Evolutionary conservation across 2,329 filamentous ascomycete genomes (phyloP).

Genomic region (Fulvia fulva): DNA sequence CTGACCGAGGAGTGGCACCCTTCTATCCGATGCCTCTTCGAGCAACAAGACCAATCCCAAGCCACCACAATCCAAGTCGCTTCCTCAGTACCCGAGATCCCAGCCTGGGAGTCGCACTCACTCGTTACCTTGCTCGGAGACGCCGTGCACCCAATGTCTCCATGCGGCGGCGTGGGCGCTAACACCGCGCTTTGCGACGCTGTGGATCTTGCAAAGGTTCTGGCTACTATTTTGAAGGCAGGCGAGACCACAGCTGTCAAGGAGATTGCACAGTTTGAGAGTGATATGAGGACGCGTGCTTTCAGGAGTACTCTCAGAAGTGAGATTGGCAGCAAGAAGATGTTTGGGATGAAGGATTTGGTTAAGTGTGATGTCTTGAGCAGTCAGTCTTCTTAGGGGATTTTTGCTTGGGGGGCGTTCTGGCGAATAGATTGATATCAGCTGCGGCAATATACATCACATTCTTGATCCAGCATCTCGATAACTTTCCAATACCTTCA

Average conservation of each 20-base stretch:
- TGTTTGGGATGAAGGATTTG: no score
- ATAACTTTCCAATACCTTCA: no score
- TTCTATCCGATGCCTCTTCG: constrained; percentile 18
- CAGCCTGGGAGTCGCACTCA: constrained; percentile 31
- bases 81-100: constrained; percentile 33
- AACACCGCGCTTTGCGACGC: constrained; percentile 45
- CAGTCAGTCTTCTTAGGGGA: no score
- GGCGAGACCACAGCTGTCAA: constrained; percentile 25
- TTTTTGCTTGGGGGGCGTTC: no score
- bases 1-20: constrained; percentile 23
- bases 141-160: constrained; percentile 46
- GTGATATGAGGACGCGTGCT: constrained; percentile 36
- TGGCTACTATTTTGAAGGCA: constrained; percentile 32
- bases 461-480: no score
- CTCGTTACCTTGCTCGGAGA: constrained; percentile 44
- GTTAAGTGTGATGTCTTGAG: no score
- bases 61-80: constrained; percentile 34
- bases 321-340: constrained; percentile 24
- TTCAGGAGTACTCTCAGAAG: constrained; percentile 29
- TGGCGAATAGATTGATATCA: no score
- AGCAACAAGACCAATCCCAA: constrained; percentile 24
- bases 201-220: constrained; percentile 39
- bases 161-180: constrained; percentile 44
- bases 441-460: no score
- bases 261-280: constrained; percentile 35